Evolutionary conservation across 352 stramenopile species (phyloP).

Genomic region (Globisporangium nagaii): DNA sequence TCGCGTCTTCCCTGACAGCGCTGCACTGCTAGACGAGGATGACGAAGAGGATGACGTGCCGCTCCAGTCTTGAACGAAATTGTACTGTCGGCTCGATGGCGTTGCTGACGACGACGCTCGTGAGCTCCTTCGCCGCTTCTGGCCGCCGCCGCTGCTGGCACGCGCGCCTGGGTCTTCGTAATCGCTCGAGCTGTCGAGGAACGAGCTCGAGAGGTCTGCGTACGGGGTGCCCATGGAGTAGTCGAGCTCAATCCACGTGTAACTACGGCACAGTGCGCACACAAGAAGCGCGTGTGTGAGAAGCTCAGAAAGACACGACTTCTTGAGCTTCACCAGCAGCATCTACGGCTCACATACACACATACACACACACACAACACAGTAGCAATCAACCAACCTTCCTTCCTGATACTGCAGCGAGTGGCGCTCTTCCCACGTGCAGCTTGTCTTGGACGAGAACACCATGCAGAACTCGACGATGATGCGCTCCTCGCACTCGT

Average conservation of each 20-base stretch:
- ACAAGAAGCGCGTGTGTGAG: no score
- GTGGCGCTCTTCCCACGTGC: conserved; percentile 50
- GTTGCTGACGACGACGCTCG: not conserved
- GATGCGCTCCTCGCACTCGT: conserved; percentile 26
- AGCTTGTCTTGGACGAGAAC: conserved; percentile 46
- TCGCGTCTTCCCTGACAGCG: not conserved
- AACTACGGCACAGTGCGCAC: conserved; percentile 20
- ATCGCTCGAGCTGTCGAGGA: conserved; percentile 11
- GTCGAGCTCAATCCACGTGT: conserved; percentile 65
- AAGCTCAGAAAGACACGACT: not conserved
- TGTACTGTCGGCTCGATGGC: not conserved
- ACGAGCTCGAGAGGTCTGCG: conserved; percentile 28
- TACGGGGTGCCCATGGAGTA: conserved; percentile 45
- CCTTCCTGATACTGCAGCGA: conserved; percentile 44
- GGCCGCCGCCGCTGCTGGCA: conserved; percentile 12
- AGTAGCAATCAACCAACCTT: no score
- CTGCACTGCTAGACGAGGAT: not conserved
- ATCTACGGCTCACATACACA: no score
- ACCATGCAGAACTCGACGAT: conserved; percentile 39
- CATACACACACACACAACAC: no score
- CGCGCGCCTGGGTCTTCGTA: conserved; percentile 21
- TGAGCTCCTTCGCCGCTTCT: conserved; percentile 9
- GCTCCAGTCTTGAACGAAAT: conserved; percentile 8
- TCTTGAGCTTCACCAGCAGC: conserved; percentile 2
- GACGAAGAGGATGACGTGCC: not conserved